Percentiles rank a stretch among this genome's conserved stretches.
phyloP scores from a whole-genome alignment of 1,284 basidiomycete genomes.

The Sphagnurus paluster region DNA sequence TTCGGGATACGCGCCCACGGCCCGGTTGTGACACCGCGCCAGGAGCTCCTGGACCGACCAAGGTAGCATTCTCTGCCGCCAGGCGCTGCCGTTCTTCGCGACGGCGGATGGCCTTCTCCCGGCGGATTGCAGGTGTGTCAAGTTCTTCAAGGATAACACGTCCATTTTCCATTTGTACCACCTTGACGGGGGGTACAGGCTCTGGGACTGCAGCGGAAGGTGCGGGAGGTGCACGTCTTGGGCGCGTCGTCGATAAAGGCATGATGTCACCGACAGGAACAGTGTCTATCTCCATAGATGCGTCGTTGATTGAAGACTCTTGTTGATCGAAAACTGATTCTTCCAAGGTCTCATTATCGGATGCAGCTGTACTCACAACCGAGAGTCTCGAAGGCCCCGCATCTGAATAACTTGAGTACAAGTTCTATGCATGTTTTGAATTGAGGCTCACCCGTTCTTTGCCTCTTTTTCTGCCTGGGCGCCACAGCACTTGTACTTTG shows the following conservation, averaged over 20 bases:
- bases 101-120: conserved; percentile 50
- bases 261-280: neutral
- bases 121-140: conserved; percentile 65
- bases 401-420: conserved; percentile 31
- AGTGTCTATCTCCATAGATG: neutral
- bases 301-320: neutral
- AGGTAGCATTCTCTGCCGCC: neutral
- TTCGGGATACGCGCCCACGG: neutral
- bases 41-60: conserved; percentile 4
- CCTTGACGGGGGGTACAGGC: neutral
- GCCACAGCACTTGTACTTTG: conserved; percentile 29
- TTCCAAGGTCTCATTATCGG: conserved; percentile 47
- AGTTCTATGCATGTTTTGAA: too few relatives aligned
- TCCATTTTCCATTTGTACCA: conserved; percentile 31
- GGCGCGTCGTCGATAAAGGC: neutral
- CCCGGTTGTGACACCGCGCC: neutral
- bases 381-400: conserved; percentile 49
- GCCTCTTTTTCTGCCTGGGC: conserved; percentile 50
- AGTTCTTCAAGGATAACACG: conserved; percentile 64
- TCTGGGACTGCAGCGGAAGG: neutral
- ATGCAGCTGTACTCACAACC: conserved; percentile 46
- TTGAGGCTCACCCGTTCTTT: conserved; percentile 44
- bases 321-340: neutral
- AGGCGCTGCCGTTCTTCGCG: conserved; percentile 41
- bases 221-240: neutral